phyloP scores from a whole-genome alignment of 768 basidiomycete genomes.

The Cantharellus anzutake region DNA sequence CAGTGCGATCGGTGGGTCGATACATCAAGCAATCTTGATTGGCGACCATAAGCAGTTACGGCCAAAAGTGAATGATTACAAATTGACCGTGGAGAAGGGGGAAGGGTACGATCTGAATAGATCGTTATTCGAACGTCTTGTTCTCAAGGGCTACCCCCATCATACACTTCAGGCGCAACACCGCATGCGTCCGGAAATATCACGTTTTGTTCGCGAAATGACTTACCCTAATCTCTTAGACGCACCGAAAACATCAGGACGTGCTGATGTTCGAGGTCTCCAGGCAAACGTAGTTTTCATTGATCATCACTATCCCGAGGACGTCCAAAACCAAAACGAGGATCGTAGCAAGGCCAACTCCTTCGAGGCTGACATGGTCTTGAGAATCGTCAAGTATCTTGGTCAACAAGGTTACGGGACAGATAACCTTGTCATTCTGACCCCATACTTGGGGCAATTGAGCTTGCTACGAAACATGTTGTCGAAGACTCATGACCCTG shows the following conservation, averaged over 20 bases:
- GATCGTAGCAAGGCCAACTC: slow-evolving; percentile 37
- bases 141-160: slow-evolving; percentile 43
- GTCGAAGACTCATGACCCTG: slow-evolving; percentile 30
- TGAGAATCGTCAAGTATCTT: slow-evolving; percentile 46
- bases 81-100: slow-evolving; percentile 45
- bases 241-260: slow-evolving; percentile 28
- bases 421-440: slow-evolving; percentile 40
- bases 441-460: slow-evolving; percentile 52
- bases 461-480: slow-evolving; percentile 29
- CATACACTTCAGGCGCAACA: slow-evolving; percentile 36
- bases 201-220: slow-evolving; percentile 35
- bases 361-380: slow-evolving; percentile 38
- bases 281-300: slow-evolving; percentile 42
- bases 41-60: slow-evolving; percentile 61
- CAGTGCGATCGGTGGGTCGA: slow-evolving; percentile 30
- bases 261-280: slow-evolving; percentile 35
- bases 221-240: slow-evolving; percentile 50
- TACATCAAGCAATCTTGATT: slow-evolving; percentile 41
- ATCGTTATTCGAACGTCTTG: slow-evolving; percentile 51
- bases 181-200: slow-evolving; percentile 61
- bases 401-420: slow-evolving; percentile 49
- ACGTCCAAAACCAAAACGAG: slow-evolving; percentile 14
- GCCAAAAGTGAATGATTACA: slow-evolving; percentile 50
- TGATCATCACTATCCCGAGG: slow-evolving; percentile 36
- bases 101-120: slow-evolving; percentile 48